Evolutionary conservation across 192 early-diverging fungal species (phyloP).

Genomic region (Coemansia sp.): DNA sequence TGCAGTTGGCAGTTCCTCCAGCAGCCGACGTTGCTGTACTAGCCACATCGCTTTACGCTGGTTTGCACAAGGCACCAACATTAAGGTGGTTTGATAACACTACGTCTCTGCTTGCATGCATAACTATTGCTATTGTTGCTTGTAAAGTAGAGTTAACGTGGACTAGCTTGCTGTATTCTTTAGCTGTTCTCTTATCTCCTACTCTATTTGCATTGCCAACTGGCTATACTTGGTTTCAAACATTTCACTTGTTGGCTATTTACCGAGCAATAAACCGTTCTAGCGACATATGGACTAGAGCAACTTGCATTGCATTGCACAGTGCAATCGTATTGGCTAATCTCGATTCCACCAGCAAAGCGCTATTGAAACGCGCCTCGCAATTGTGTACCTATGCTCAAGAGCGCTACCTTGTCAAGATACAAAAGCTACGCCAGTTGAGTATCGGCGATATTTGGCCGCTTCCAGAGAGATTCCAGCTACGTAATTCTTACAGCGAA

Average conservation of each 20-base stretch:
- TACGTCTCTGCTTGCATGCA: neutral
- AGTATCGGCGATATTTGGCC: slow-evolving; percentile 2
- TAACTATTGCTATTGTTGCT: neutral
- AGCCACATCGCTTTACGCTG: neutral
- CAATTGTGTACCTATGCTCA: neutral
- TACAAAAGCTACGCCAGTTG: slow-evolving; percentile 1
- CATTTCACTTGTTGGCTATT: neutral
- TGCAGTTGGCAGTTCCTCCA: neutral
- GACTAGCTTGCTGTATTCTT: neutral
- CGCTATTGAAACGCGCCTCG: neutral
- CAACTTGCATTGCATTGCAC: neutral
- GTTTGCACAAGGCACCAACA: neutral
- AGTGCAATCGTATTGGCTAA: neutral
- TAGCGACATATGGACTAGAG: neutral
- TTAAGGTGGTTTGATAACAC: neutral
- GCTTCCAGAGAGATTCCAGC: slow-evolving; percentile 3
- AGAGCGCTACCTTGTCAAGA: slow-evolving; percentile 3
- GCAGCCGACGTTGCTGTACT: neutral
- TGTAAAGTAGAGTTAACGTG: neutral
- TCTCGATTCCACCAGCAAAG: neutral
- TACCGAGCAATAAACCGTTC: neutral
- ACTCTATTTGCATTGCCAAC: neutral
- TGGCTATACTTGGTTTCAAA: neutral
- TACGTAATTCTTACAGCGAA: slow-evolving; percentile 2
- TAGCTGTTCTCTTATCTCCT: neutral